Percentiles rank a stretch among this genome's conserved stretches.
These are phyloP conservation scores for Talaromyces amestolkiae DNA, from an alignment of 2,329 filamentous ascomycete genomes.

Conservation along the genomic window DNA sequence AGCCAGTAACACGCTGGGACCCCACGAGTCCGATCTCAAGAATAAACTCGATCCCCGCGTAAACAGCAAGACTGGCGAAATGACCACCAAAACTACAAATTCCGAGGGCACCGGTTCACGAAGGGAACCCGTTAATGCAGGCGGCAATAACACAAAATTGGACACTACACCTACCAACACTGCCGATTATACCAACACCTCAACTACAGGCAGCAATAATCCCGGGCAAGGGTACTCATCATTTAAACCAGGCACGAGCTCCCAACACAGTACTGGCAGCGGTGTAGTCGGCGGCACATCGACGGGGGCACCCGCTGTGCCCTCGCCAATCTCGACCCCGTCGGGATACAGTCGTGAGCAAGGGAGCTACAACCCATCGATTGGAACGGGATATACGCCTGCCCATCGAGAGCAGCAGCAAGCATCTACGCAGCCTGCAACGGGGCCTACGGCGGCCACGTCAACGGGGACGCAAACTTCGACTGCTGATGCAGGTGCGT, in stretches of 20 bases:
- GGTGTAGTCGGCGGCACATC: constrained; percentile 28
- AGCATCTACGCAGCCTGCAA: neutral
- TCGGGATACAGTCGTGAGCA: constrained; percentile 11
- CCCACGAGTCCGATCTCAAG: constrained; percentile 43
- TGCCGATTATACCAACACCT: neutral
- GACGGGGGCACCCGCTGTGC: constrained; percentile 29
- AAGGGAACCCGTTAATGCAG: neutral
- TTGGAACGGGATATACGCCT: constrained; percentile 23
- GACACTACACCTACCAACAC: neutral
- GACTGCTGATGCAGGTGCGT: neutral
- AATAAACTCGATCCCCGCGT: constrained; percentile 56
- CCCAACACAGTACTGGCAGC: neutral
- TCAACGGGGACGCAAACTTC: neutral
- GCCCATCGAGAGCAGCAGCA: neutral
- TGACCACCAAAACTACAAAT: constrained; percentile 22
- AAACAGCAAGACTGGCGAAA: constrained; percentile 26
- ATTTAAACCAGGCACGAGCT: neutral
- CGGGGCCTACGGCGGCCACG: neutral
- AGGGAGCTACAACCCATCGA: constrained; percentile 29
- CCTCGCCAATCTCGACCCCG: constrained; percentile 24
- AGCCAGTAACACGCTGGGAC: constrained; percentile 37
- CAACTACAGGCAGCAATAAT: neutral
- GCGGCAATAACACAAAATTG: neutral
- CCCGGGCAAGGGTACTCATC: neutral
- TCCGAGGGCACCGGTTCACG: neutral